Evolutionary conservation across 352 stramenopile species (phyloP), one percentile per base, ranked within the genome.

Genomic region (Phytophthora constricta): DNA sequence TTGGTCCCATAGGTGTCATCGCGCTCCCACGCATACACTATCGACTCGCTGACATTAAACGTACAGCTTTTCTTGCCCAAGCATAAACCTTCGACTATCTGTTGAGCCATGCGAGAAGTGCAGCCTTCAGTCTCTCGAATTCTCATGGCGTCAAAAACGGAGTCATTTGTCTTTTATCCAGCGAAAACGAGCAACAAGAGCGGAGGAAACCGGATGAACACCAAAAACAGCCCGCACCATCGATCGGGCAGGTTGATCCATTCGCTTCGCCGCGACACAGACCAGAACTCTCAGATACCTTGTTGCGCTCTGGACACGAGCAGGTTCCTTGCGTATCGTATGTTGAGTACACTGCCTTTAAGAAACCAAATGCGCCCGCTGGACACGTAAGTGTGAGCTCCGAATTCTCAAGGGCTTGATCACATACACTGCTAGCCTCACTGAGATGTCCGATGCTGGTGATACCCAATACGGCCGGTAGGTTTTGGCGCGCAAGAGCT

Each of bases 381-480:
- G 84, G 70, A 50, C 87, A 95, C 16, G 80, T 70, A 11, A 95
- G 68, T 19, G 80, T 87, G 9, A 95, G 58, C 42, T 72, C 57
- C 0, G 74, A 68, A 43, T 83, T 86, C 2, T 74, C 52, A 1
- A 79, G 13, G 26, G 84, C 82, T 51, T 95, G 87, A 50, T 90
- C 82, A 48, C 87, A 95, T 27, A 82, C 61, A 65, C 72, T 92
- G 33, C 72, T 89, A 9, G 84, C 80, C 39, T 93, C 79, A 7
- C 67, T 76, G n/a, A 95, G 68, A 65, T 93, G 86, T 0, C 87
- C 87, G 58, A 95, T 89, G 43, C 78, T 93, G 33, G 87, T 93
- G 72, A 95, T 82, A 37, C 84, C 80, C 27, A 95, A 57, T n/a
- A 93, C 70, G 20, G 82, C 64, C 16, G 85, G 81, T 33, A 86